Conservation (phyloP, 768 basidiomycete genomes). For the Rhizopogon vinicolor region DNA sequence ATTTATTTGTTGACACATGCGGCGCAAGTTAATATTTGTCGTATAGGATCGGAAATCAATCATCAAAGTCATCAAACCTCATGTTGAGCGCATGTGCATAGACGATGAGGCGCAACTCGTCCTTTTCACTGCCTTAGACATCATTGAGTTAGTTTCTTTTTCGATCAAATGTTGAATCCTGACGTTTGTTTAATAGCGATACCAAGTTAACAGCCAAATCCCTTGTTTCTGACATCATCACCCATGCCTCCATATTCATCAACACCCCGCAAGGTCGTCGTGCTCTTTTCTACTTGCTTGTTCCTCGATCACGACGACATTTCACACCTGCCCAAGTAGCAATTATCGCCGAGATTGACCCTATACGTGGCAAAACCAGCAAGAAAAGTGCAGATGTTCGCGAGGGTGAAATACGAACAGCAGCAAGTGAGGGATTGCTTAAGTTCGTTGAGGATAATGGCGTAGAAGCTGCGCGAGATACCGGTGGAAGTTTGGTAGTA, state of each 20-base stretch:
- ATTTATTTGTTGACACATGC: not conserved
- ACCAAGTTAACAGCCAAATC: slow-evolving; percentile 87
- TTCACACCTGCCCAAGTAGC: slow-evolving; percentile 81
- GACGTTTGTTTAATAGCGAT: slow-evolving; percentile 48
- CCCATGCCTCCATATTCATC: slow-evolving; percentile 53
- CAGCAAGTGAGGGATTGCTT: slow-evolving; percentile 73
- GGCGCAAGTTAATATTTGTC: not conserved
- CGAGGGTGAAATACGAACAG: slow-evolving; percentile 64
- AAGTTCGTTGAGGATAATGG: slow-evolving; percentile 63
- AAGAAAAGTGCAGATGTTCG: slow-evolving; percentile 72
- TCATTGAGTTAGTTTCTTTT: slow-evolving; percentile 65
- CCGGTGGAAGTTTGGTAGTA: slow-evolving; percentile 75
- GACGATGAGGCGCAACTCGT: slow-evolving; percentile 91
- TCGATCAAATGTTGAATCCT: not conserved
- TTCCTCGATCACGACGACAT: slow-evolving; percentile 79
- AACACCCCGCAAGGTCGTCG: slow-evolving; percentile 72
- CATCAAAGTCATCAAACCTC: slow-evolving; percentile 84
- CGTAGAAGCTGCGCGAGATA: slow-evolving; percentile 59
- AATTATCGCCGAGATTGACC: slow-evolving; percentile 70
- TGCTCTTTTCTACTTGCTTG: slow-evolving; percentile 75
- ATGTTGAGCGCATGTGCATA: slow-evolving; percentile 81
- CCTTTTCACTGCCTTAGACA: slow-evolving; percentile 85
- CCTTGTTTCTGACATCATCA: slow-evolving; percentile 65
- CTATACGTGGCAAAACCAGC: slow-evolving; percentile 64
- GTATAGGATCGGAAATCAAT: slow-evolving; percentile 85